Percentiles rank a stretch among this genome's conserved stretches.
phyloP scores from a whole-genome alignment of 345 rosid genomes.

The Litchi chinensis region DNA sequence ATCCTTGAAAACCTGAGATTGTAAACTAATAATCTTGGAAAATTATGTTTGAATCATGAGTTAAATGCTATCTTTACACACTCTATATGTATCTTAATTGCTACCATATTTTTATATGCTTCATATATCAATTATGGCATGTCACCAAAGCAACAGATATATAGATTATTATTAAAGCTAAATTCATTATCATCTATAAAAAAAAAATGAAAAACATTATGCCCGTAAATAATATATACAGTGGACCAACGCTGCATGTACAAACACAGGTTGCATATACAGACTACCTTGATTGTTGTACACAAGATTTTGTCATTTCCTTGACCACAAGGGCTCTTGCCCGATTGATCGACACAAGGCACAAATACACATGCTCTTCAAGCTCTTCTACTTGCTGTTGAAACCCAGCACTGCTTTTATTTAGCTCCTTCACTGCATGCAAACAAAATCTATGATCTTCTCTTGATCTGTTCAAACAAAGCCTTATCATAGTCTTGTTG shows the following conservation, averaged over 20 bases:
- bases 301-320: constrained; percentile 30
- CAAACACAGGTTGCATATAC: neutral
- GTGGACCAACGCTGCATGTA: neutral
- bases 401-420: constrained; percentile 36
- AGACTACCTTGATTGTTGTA: neutral
- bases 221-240: neutral
- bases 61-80: too few species aligned
- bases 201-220: too few species aligned
- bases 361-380: constrained; percentile 47
- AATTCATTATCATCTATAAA: too few species aligned
- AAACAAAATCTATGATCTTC: constrained; percentile 23
- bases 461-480: constrained; percentile 32
- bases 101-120: too few species aligned
- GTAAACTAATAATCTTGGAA: too few species aligned
- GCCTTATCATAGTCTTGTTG: constrained; percentile 34
- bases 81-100: too few species aligned
- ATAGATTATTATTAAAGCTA: too few species aligned
- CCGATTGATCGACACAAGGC: constrained; percentile 45
- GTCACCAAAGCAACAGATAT: too few species aligned
- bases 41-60: too few species aligned
- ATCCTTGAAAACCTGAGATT: too few species aligned
- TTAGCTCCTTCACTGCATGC: constrained; percentile 42
- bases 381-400: constrained; percentile 45
- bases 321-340: constrained; percentile 41
- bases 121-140: too few species aligned